phyloP scores from a whole-genome alignment of 371 early-diverging fungal genomes.

The Dichotomocladium elegans region DNA sequence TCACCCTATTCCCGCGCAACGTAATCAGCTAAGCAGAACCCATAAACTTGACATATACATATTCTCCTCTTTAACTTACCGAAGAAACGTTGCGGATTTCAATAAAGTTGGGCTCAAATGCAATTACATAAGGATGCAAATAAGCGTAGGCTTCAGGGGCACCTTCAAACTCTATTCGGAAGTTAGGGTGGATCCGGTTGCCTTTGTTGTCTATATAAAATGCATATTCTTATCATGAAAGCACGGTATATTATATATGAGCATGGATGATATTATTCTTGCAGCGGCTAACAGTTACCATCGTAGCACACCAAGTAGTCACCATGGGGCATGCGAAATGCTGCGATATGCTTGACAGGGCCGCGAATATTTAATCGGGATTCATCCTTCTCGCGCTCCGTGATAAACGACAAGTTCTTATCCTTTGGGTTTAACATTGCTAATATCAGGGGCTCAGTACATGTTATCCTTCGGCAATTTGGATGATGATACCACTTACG shows the following conservation, averaged over 20 bases:
- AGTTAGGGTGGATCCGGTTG: conserved; percentile 30
- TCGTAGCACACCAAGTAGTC: conserved; percentile 47
- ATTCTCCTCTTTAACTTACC: conserved; percentile 15
- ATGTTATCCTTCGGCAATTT: not conserved
- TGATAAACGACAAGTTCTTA: conserved; percentile 29
- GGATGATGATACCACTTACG: conserved; percentile 20
- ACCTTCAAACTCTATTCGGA: conserved; percentile 48
- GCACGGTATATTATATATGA: not conserved
- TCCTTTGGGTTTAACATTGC: conserved; percentile 40
- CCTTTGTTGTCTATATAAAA: conserved; percentile 49
- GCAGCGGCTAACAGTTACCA: conserved; percentile 23
- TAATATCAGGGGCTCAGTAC: conserved; percentile 3
- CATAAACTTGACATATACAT: not conserved
- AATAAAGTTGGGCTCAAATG: conserved; percentile 41
- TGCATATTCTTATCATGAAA: conserved; percentile 31
- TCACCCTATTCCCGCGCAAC: conserved; percentile 33
- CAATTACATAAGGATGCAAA: conserved; percentile 39
- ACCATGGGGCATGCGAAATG: conserved; percentile 27
- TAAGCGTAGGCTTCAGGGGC: conserved; percentile 39
- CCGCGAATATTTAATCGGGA: conserved; percentile 21
- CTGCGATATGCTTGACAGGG: conserved; percentile 32
- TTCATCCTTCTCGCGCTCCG: conserved; percentile 38
- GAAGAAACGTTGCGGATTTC: conserved; percentile 42
- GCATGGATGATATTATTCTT: no score
- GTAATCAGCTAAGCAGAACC: not conserved